Evolutionary conservation across 139 green algal species (phyloP).

Genomic region (Gonium pectorale): DNA sequence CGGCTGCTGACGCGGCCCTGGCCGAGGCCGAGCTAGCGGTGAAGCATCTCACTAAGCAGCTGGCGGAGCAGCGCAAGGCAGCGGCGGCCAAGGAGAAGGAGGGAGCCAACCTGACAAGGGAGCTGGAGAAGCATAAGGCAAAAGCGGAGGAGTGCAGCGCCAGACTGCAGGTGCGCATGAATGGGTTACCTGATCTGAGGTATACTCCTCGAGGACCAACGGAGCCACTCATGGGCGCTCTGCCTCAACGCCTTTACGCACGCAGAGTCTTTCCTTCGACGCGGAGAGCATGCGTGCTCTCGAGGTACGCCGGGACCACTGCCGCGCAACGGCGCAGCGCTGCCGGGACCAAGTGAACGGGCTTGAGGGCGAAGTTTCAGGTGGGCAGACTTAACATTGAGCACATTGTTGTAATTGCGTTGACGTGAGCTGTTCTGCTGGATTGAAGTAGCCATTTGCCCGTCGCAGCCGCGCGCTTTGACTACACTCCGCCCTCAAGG

Average conservation of each 20-base stretch:
- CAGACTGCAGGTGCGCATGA: slow-evolving; percentile 50
- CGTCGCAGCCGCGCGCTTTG: slow-evolving; percentile 18
- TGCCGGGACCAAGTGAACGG: slow-evolving; percentile 68
- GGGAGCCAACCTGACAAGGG: slow-evolving; percentile 62
- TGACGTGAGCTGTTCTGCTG: too few relatives aligned
- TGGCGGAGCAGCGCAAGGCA: slow-evolving; percentile 77
- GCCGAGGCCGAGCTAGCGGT: slow-evolving; percentile 73
- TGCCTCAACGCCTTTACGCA: too few relatives aligned
- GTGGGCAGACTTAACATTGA: slow-evolving; percentile 31
- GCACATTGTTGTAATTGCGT: too few relatives aligned
- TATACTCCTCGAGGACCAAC: too few relatives aligned
- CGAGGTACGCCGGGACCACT: slow-evolving; percentile 59
- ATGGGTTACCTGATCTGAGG: too few relatives aligned
- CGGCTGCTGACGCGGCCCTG: slow-evolving; percentile 32
- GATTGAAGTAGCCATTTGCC: too few relatives aligned
- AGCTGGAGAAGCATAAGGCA: slow-evolving; percentile 70
- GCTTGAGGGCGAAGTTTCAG: slow-evolving; percentile 65
- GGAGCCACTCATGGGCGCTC: too few relatives aligned
- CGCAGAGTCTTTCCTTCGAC: slow-evolving; percentile 63
- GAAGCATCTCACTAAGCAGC: slow-evolving; percentile 89
- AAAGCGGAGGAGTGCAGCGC: slow-evolving; percentile 59
- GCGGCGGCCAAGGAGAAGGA: slow-evolving; percentile 86
- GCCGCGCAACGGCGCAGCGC: slow-evolving; percentile 48
- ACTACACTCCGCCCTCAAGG: slow-evolving; percentile 31
- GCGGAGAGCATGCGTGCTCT: slow-evolving; percentile 55